Evolutionary conservation across 2,329 filamentous ascomycete species (phyloP), one percentile per base, ranked within the genome.

Genomic region (Gnomoniopsis smithogilvyi): DNA sequence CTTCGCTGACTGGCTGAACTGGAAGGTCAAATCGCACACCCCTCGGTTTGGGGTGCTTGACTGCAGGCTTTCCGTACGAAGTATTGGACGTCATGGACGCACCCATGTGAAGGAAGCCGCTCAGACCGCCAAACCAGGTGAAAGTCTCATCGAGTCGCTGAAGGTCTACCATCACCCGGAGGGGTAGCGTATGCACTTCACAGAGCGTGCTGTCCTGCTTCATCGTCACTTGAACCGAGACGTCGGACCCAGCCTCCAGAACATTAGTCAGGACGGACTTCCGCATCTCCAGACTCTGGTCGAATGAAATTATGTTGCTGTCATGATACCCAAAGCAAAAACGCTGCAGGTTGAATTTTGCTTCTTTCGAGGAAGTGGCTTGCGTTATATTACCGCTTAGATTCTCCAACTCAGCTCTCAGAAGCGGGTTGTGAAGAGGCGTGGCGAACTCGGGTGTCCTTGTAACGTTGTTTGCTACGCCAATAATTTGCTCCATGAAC

Each of bases 41-140:
- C 19, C 79, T 78, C 1, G 81, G 66, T 60, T 81, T 86, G 2
- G 65, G 63, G 22, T 73, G 57, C 50, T 74, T 76, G 11, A 68
- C 66, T 3, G 74, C 69, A 8, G 66, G 66, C 47, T 73, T 73
- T 3, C 71, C 72, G 15, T 77, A 75, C 1, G 87, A 84, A n/a
- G 85, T 81, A 61, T 84, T 89, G 1, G 90, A 92, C 12, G 88
- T 85, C 63, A 96, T 89, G 0, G 94, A 96, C 60, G 84, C 90
- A 63, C 92, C 91, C 70, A 97, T 84, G 67, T 95, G 96, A 47
- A 99, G 77, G 54, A 99, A 89, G 64, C 92, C 92, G 71, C 93
- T 96, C 47, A 99, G 78, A 0, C 95, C 95, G 38, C 95, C 95
- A 73, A 97, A 93, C 80, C 91, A 92, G 58, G 86, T 85, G 61